These are phyloP conservation scores for Leishmania tarentolae DNA, from an alignment of 208 protist genomes.

Conservation along the genomic window DNA sequence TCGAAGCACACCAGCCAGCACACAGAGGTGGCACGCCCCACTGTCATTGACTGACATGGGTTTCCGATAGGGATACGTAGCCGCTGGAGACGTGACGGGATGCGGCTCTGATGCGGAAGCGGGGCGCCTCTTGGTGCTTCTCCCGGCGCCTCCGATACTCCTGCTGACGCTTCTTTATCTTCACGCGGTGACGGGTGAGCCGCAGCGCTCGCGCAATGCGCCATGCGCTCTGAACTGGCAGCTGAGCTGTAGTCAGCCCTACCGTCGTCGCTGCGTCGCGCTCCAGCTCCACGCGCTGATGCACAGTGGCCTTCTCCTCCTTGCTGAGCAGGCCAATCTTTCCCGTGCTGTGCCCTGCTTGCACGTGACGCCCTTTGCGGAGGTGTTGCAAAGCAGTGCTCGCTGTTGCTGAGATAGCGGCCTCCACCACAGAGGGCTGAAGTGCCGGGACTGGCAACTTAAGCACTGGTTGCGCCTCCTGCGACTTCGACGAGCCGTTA, in stretches of 20 bases:
- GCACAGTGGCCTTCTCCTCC: conserved; percentile 29
- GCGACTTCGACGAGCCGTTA: not conserved
- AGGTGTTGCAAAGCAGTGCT: conserved; percentile 5
- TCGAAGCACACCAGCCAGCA: not conserved
- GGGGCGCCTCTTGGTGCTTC: not conserved
- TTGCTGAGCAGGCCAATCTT: conserved; percentile 29
- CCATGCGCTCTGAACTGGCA: conserved; percentile 20
- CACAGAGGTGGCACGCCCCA: not conserved
- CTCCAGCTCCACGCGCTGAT: conserved; percentile 37
- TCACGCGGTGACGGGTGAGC: conserved; percentile 23
- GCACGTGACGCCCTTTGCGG: conserved; percentile 13
- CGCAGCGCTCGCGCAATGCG: conserved; percentile 43
- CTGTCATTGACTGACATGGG: not conserved
- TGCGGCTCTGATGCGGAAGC: not conserved
- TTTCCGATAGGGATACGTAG: not conserved
- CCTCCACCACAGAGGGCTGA: conserved; percentile 31
- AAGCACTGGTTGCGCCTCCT: conserved; percentile 27
- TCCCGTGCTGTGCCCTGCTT: conserved; percentile 28
- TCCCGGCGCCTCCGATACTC: conserved; percentile 15
- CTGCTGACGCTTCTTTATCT: conserved; percentile 1
- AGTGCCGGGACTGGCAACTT: conserved; percentile 35
- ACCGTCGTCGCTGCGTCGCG: conserved; percentile 31
- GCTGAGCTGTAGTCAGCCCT: conserved; percentile 12
- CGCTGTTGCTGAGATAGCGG: conserved; percentile 22
- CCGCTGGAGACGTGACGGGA: not conserved